Base-by-base conservation (phyloP, 106 monocot genomes). In the Platanthera guangdongensis region DNA sequence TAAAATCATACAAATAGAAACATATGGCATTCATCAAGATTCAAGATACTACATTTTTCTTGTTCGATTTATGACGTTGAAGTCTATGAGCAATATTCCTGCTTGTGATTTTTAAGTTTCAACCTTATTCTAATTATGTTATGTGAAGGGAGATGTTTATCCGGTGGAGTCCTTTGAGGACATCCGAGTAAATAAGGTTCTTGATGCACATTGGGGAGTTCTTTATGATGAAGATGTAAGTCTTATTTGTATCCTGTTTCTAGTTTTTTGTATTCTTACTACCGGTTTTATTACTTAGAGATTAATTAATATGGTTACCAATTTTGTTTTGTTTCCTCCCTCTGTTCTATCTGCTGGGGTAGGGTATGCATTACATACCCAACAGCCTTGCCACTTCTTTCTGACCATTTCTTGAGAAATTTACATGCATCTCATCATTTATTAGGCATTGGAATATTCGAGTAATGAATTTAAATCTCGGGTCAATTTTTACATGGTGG, bases 141-240 rank as follows among this genome's bases (percentile, higher is more conserved):
- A 73, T 76, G 8, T 81, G 71, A 75, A 93, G 99, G 99, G 94
- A 50, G 99, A 94, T 76, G 94, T 94, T 46, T 99, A 94, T 90
- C 97, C 89, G 4, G 91, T 99, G 83, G 94, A 99, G 75, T 85
- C 94, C 13, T 94, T 86, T 87, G 88, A 89, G 48, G 79, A 70
- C 7, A 83, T 85, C 49, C 79, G 77, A 51, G 54, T 80, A 80
- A 99, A 84, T 78, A 89, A 88, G 90, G 77, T 99, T 64, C 97
- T 99, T 78, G 94, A 99, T 88, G 97, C 97, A 81, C 94, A 99
- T 73, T 94, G 91, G 94, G 97, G 94, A 68, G 88, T 85, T 51
- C 91, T 99, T 50, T 59, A 84, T 80, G 86, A 87, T 82, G 90
- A 89, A 68, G 97, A 97, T 86, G 97, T 87, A 83, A 88, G 88